These are phyloP conservation scores for Amanita exitialis DNA, from an alignment of 768 basidiomycete genomes.

Conservation along the genomic window DNA sequence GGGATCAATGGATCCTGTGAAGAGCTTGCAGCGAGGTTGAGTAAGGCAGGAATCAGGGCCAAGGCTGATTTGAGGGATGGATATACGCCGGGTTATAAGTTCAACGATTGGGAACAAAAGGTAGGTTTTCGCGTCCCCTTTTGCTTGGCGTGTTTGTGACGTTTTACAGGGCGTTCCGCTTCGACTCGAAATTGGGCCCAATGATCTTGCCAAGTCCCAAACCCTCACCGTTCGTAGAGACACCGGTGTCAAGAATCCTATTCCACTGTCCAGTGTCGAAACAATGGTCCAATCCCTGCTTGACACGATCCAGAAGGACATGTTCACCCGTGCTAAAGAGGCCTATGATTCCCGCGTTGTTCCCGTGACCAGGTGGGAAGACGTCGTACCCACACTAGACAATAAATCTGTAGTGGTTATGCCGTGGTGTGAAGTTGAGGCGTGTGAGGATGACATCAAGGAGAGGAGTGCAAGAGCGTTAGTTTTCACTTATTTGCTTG, in stretches of 20 bases:
- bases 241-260: conserved; percentile 35
- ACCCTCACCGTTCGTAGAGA: conserved; percentile 78
- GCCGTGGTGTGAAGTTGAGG: conserved; percentile 93
- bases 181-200: conserved; percentile 94
- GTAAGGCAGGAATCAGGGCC: conserved; percentile 66
- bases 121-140: conserved; percentile 25
- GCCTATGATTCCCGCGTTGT: conserved; percentile 64
- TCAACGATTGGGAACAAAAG: conserved; percentile 99
- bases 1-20: conserved; percentile 72
- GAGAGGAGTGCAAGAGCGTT: conserved; percentile 82
- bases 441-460: conserved; percentile 98
- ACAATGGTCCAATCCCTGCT: conserved; percentile 56
- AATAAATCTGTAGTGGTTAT: conserved; percentile 79
- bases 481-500: conserved; percentile 16
- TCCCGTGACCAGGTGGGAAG: conserved; percentile 79
- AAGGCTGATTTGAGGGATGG: conserved; percentile 91
- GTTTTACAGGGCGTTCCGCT: conserved; percentile 81
- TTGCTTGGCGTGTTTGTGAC: background rate
- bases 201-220: conserved; percentile 77
- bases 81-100: conserved; percentile 98
- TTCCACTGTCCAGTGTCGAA: conserved; percentile 30
- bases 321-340: conserved; percentile 73
- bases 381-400: conserved; percentile 87
- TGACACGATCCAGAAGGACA: conserved; percentile 79
- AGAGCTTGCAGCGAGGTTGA: conserved; percentile 63